These are phyloP conservation scores for Paraphoma sp. DNA, from an alignment of 2,329 filamentous ascomycete genomes.

Conservation along the genomic window DNA sequence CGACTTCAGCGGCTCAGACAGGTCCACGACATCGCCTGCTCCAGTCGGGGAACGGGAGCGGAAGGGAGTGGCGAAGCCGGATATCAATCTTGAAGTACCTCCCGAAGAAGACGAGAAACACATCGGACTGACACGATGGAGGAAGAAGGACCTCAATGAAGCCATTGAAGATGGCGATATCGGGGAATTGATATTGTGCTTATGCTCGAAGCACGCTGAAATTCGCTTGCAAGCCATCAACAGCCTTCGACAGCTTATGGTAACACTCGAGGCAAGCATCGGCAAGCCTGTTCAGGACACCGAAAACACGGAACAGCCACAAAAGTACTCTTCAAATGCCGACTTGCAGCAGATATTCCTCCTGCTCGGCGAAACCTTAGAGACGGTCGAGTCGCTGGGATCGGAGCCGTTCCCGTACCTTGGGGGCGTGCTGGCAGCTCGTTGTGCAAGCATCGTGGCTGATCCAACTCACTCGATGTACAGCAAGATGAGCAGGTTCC, in stretches of 20 bases:
- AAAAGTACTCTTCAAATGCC: conserved; percentile 53
- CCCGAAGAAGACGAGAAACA: conserved; percentile 53
- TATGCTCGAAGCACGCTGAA: conserved; percentile 76
- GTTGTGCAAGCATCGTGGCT: conserved; percentile 71
- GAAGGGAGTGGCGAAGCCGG: conserved; percentile 11
- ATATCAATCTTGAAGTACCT: conserved; percentile 43
- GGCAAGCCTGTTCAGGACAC: not conserved
- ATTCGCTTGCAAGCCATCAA: conserved; percentile 80
- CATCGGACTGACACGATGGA: conserved; percentile 66
- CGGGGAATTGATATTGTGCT: conserved; percentile 72
- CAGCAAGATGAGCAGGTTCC: conserved; percentile 82
- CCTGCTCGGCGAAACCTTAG: conserved; percentile 78
- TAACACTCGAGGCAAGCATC: conserved; percentile 54
- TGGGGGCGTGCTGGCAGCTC: conserved; percentile 76
- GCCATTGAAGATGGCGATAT: conserved; percentile 80
- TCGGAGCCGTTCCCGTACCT: conserved; percentile 69
- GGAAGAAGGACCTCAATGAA: conserved; percentile 77
- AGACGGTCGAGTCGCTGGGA: conserved; percentile 62
- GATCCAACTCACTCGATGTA: conserved; percentile 85
- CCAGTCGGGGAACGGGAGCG: conserved; percentile 23
- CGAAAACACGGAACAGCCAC: conserved; percentile 6
- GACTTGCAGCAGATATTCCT: conserved; percentile 82
- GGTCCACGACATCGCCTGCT: conserved; percentile 36
- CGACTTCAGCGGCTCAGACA: conserved; percentile 44
- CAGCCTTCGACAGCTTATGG: conserved; percentile 69